phyloP scores from a whole-genome alignment of 2,329 filamentous ascomycete species.

The Harringtonia lauricola region DNA sequence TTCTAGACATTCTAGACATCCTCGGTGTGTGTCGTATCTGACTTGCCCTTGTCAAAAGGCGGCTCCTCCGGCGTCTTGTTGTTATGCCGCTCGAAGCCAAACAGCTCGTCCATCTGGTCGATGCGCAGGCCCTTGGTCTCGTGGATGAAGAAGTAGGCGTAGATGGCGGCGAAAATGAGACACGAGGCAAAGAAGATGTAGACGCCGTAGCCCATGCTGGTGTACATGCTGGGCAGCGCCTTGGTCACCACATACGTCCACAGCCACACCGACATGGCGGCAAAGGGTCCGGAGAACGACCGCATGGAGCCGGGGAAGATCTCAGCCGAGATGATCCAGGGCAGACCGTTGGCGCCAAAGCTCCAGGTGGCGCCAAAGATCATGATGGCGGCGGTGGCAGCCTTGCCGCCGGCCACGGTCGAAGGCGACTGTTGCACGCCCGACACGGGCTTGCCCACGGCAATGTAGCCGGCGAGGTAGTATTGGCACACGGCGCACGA shows the following conservation, averaged over 20 bases:
- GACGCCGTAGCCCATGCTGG: slow-evolving; percentile 6
- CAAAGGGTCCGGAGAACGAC: slow-evolving; percentile 28
- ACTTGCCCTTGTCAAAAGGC: too few relatives aligned
- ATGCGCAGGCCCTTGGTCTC: not conserved
- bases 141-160: not conserved
- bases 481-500: slow-evolving; percentile 37
- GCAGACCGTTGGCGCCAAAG: slow-evolving; percentile 32
- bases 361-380: slow-evolving; percentile 33
- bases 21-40: too few relatives aligned
- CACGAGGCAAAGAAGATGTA: not conserved
- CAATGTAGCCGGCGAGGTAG: slow-evolving; percentile 42
- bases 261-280: slow-evolving; percentile 27
- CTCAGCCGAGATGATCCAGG: slow-evolving; percentile 33
- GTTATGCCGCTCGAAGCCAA: too few relatives aligned
- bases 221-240: slow-evolving; percentile 32
- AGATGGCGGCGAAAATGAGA: not conserved
- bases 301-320: slow-evolving; percentile 32
- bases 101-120: not conserved
- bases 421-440: slow-evolving; percentile 30
- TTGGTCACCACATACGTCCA: slow-evolving; percentile 22
- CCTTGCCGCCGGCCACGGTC: slow-evolving; percentile 33
- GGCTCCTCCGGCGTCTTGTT: too few relatives aligned
- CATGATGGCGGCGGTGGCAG: slow-evolving; percentile 44
- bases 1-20: too few relatives aligned
- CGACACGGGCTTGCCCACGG: slow-evolving; percentile 33